Base-by-base conservation (phyloP, 768 basidiomycete species). In the Stropharia rugosoannulata region DNA sequence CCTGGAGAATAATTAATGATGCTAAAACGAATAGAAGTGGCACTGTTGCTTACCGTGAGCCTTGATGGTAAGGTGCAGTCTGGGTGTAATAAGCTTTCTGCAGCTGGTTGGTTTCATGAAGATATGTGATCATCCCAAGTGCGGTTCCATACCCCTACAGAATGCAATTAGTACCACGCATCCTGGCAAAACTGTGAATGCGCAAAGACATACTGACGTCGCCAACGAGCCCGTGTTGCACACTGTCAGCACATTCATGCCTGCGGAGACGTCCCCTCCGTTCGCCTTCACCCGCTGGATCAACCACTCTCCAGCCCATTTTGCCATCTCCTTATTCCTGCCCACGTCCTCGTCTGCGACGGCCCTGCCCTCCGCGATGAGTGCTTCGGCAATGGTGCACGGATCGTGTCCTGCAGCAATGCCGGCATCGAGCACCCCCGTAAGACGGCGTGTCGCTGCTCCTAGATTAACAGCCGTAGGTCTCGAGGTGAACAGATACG, bases 141-240 rank as follows among this genome's bases (percentile, higher is more conserved):
- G 95, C 95, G 1, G 95, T 98, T 13, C 95, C 95, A 70, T 97
- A 96, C 18, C 95, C 95, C 94, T 95, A 47, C 12, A 35, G 38
- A 42, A 32, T 49, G 39, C 39, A 42, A 35, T 54, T 56, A 54
- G 19, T 46, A 49, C 22, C 19, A 42, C 13, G 10, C 35, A 35
- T 44, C 12, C 3, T 18, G 40, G 43, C n/a, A 54, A 46, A 35
- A 42, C 18, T 47, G 42, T 41, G 42, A 40, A 42, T 4, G 19
- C 11, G 25, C 29, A 49, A 50, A 52, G 46, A 63, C 87, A 53
- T 62, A 94, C 94, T 29, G 94, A 96, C 9, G 95, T 97, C 1
- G 96, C 95, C 59, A 98, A 79, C 19, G 90, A 93, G 4, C 95
- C 95, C n/a, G 95, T 98, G 70, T 98, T 98, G 75, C 95, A 98